Evolutionary conservation across 352 stramenopile species (phyloP), one percentile per base, ranked within the genome.

Genomic region (Phytophthora sp.): DNA sequence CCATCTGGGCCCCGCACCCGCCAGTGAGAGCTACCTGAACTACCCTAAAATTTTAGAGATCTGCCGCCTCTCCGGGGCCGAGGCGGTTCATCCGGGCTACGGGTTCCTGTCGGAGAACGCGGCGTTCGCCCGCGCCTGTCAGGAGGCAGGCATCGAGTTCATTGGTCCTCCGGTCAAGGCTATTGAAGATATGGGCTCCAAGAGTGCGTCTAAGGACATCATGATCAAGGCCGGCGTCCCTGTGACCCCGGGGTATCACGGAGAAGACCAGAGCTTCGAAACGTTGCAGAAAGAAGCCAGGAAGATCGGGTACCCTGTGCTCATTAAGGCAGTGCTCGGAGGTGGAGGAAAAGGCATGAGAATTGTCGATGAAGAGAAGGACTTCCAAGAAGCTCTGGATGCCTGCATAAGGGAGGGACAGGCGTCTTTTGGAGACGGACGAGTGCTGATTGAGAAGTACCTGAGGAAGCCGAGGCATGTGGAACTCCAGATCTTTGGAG

Each of bases 311-410:
- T 98, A 97, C 69, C 93, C 93, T 0, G 85, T 98, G 51, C 84
- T 98, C 46, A 93, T 98, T 57, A 98, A 98, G 73, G 93, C 93
- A 6, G 87, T 96, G 29, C 77, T 95, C 29, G 93, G 93, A 27
- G 93, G 93, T 20, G 93, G 93, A 35, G 93, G 93, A 46, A 98
- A 93, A 79, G 94, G 94, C 24, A 98, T 98, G 93, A 77, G 93
- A 36, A 93, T 98, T 29, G 89, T 97, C 2, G 67, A 90, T 46
- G 74, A 80, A n/a, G 82, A 90, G 12, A 82, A 94, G 46, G 86
- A 97, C 23, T 82, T 98, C 7, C 57, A 77, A 53, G 79, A 94
- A 36, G 76, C 82, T 9, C 69, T 98, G 54, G 89, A 98, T 47
- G 85, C 88, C 7, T 97, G 90, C 63, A 72, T 89, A 52, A 78